Base-by-base conservation (phyloP, 257 asterid genomes). In the Nicotiana obtusifolia region DNA sequence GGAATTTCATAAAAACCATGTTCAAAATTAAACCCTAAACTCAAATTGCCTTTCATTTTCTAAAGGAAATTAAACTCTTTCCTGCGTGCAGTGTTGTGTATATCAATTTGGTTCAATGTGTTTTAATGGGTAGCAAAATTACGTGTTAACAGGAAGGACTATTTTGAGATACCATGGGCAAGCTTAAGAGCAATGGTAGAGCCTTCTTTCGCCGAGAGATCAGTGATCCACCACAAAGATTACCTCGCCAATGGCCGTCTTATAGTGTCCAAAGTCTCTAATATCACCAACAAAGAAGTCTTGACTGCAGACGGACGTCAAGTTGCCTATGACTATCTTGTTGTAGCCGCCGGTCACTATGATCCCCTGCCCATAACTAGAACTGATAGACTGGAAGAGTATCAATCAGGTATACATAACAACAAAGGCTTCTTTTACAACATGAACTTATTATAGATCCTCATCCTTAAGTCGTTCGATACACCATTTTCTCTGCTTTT, bases 91-190 rank as follows among this genome's bases (percentile, higher is more conserved):
- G 28, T 22, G 14, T 44, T 62, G 9, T 69, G 59, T 9, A 15
- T 11, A 15, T 30, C 26, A 19, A 10, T 37, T 69, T 69, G 19
- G 57, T 69, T 69, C 54, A 10, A n/a, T 37, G 31, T 68, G 77
- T 37, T 1, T 69, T 69, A 0, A 69, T 69, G 10, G 24, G 64
- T 81, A 8, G n/a, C 1, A 3, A 80, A 17, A 28, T 37, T 20
- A 9, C 49, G 2, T 78, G 20, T n/a, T 49, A 83, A 82, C 82
- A 94, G 98, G 92, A 93, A 95, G 83, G 99, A 95, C 2, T 95
- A 95, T 83, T 93, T 92, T 69, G 98, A 95, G 88, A 93, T 95
- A 80, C 93, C 97, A 41, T 95, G 91, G 92, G 98, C 97, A 75
- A 91, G 97, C 84, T 92, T 87, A 88, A 91, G 99, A 87, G 83